phyloP scores from a whole-genome alignment of 2,329 filamentous ascomycete species.

The Samsoniella hepiali region DNA sequence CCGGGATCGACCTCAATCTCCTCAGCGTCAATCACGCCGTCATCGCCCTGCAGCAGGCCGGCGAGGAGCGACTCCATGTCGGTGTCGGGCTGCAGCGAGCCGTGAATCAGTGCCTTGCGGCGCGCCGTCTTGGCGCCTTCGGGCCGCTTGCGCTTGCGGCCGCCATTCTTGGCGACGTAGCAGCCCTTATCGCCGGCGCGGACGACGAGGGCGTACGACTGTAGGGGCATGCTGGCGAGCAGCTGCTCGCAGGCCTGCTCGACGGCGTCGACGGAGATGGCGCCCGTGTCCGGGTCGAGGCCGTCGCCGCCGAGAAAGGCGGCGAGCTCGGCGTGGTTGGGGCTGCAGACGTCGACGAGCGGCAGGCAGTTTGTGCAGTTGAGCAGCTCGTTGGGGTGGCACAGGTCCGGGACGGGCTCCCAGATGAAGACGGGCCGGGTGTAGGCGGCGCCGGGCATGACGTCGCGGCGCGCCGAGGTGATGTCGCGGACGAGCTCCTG shows the following conservation, averaged over 20 bases:
- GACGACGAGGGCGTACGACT: slow-evolving; percentile 65
- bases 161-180: slow-evolving; percentile 58
- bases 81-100: slow-evolving; percentile 55
- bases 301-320: slow-evolving; percentile 70
- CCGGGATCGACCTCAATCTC: slow-evolving; percentile 62
- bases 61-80: slow-evolving; percentile 63
- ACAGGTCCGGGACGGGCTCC: slow-evolving; percentile 92
- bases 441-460: slow-evolving; percentile 34
- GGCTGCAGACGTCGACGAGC: slow-evolving; percentile 62
- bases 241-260: slow-evolving; percentile 62
- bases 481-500: slow-evolving; percentile 74
- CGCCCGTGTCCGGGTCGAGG: slow-evolving; percentile 52
- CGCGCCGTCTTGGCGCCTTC: slow-evolving; percentile 29
- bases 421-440: slow-evolving; percentile 75
- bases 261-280: slow-evolving; percentile 49
- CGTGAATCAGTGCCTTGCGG: slow-evolving; percentile 44
- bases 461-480: slow-evolving; percentile 50
- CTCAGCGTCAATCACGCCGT: slow-evolving; percentile 52
- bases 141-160: slow-evolving; percentile 41
- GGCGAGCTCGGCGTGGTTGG: slow-evolving; percentile 87
- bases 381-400: slow-evolving; percentile 64
- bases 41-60: slow-evolving; percentile 52
- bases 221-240: slow-evolving; percentile 60
- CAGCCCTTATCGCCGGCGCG: slow-evolving; percentile 71
- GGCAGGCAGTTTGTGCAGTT: slow-evolving; percentile 62